phyloP scores from a whole-genome alignment of 495 filamentous ascomycete species.

The Xylaria curta region DNA sequence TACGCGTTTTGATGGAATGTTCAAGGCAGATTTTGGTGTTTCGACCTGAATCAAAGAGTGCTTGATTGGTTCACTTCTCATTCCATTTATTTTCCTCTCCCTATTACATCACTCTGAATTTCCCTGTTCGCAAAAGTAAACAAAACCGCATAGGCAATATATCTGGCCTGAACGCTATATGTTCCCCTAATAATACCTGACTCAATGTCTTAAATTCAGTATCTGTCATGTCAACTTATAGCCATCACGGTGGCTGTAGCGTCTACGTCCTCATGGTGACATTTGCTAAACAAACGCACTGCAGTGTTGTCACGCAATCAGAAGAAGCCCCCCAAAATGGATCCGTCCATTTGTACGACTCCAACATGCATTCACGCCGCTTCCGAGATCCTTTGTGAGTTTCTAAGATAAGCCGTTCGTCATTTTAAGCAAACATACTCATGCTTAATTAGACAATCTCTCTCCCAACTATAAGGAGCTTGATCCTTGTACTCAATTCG shows the following conservation, averaged over 20 bases:
- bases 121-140: background rate
- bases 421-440: conserved; percentile 13
- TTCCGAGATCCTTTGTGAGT: conserved; percentile 66
- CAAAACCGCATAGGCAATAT: background rate
- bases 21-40: background rate
- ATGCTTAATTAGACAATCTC: conserved; percentile 53
- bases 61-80: background rate
- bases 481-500: conserved; percentile 74
- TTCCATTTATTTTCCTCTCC: background rate
- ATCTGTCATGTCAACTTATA: background rate
- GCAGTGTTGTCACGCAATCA: conserved; percentile 37
- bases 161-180: background rate
- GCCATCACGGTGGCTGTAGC: background rate
- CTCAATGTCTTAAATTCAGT: background rate
- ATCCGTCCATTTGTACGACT: conserved; percentile 35
- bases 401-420: background rate
- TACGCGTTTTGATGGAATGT: background rate
- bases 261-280: background rate
- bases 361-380: conserved; percentile 68
- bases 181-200: background rate
- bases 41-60: background rate
- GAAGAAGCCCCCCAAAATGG: conserved; percentile 32
- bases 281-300: conserved; percentile 28
- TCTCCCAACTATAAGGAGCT: conserved; percentile 67
- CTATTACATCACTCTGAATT: background rate